phyloP scores from a whole-genome alignment of 2,329 filamentous ascomycete species.

The Karstenula rhodostoma region DNA sequence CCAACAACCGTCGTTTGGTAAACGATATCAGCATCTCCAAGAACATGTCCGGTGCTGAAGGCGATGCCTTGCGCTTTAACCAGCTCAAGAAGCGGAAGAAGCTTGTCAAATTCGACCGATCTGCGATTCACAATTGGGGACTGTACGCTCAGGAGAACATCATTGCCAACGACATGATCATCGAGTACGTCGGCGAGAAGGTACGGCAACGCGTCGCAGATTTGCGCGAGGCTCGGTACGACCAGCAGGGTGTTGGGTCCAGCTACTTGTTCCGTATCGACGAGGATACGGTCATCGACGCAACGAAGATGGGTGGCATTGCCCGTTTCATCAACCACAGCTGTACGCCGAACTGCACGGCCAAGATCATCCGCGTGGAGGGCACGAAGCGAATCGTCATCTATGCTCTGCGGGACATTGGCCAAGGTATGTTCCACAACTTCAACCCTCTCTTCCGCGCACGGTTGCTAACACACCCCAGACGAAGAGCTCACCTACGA shows the following conservation, averaged over 20 bases:
- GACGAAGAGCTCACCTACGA: slow-evolving; percentile 99
- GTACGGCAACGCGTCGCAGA: slow-evolving; percentile 98
- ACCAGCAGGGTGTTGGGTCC: slow-evolving; percentile 95
- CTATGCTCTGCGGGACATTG: slow-evolving; percentile 94
- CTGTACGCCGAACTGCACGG: slow-evolving; percentile 97
- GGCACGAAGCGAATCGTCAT: slow-evolving; percentile 99
- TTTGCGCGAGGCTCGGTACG: slow-evolving; percentile 87
- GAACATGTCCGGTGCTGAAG: slow-evolving; percentile 72
- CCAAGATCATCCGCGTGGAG: slow-evolving; percentile 99
- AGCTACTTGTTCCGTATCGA: slow-evolving; percentile 98
- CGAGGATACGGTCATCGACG: slow-evolving; percentile 96
- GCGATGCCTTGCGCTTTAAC: slow-evolving; percentile 95
- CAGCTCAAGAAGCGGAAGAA: slow-evolving; percentile 99
- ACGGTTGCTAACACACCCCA: slow-evolving; percentile 54
- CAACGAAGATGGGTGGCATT: slow-evolving; percentile 98
- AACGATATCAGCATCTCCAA: slow-evolving; percentile 97
- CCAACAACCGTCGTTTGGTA: slow-evolving; percentile 92
- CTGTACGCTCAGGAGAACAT: slow-evolving; percentile 98
- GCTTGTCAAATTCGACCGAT: slow-evolving; percentile 95
- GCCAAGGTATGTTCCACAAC: slow-evolving; percentile 75
- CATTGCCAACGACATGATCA: slow-evolving; percentile 98
- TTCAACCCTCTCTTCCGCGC: slow-evolving; percentile 6
- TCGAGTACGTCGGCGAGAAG: slow-evolving; percentile 98
- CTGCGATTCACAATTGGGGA: slow-evolving; percentile 98
- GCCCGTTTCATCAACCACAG: slow-evolving; percentile 99